Percentiles rank a stretch among this genome's conserved stretches.
Conservation (phyloP, 768 basidiomycete genomes). For the Tulasnella sp. region DNA sequence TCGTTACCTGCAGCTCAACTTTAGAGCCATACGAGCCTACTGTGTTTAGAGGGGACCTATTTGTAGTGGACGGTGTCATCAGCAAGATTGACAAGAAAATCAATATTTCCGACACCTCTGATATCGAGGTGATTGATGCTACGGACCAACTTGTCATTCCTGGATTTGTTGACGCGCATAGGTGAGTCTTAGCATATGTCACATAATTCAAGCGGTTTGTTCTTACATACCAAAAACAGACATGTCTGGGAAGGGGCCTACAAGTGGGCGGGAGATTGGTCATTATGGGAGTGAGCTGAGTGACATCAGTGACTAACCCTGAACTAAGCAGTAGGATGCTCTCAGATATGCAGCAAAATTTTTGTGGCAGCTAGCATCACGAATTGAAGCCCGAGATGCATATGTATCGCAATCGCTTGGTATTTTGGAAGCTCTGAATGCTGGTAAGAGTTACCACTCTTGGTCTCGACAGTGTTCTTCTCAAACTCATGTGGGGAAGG, state of each 20-base stretch:
- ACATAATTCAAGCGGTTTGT: no score
- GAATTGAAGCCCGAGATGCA: conserved; percentile 7
- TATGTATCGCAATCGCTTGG: conserved; percentile 11
- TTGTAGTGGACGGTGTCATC: conserved; percentile 2
- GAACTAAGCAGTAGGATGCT: no score
- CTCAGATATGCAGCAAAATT: conserved; percentile 10
- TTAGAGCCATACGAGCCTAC: background rate
- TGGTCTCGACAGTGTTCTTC: background rate
- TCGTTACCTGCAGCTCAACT: conserved; percentile 9
- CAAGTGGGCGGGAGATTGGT: conserved; percentile 12
- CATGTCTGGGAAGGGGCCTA: conserved; percentile 12
- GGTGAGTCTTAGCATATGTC: no score
- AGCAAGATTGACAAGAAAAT: background rate
- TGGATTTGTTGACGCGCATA: conserved; percentile 11
- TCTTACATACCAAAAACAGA: no score
- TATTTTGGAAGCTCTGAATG: conserved; percentile 9
- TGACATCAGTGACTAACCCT: background rate
- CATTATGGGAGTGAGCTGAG: conserved; percentile 10
- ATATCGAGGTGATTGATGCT: conserved; percentile 12
- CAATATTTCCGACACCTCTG: no score
- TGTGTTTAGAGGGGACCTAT: conserved; percentile 1
- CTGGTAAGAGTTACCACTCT: conserved; percentile 4
- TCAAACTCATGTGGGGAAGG: no score
- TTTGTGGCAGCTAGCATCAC: background rate
- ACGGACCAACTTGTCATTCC: conserved; percentile 11